Evolutionary conservation across 2,329 filamentous ascomycete genomes (phyloP).

Genomic region (Botryotinia globosa): DNA sequence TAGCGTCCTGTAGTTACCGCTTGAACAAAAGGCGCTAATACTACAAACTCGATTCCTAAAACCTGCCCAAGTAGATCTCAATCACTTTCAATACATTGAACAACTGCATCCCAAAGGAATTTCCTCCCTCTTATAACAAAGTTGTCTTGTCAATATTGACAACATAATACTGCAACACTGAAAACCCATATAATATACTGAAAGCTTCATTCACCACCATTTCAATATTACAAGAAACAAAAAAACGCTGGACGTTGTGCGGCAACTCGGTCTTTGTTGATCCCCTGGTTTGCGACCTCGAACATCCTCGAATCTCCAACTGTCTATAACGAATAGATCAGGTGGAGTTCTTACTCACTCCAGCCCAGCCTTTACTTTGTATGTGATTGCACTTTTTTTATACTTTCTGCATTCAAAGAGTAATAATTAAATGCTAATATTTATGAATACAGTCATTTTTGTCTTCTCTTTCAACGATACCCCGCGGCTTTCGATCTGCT

Average conservation of each 20-base stretch:
- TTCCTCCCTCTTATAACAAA: neutral
- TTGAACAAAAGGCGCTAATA: slow-evolving; percentile 20
- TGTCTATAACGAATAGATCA: slow-evolving; percentile 1
- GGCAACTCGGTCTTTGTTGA: neutral
- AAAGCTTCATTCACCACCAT: neutral
- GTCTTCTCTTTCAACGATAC: slow-evolving; percentile 33
- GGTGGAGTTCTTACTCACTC: neutral
- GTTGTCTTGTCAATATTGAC: neutral
- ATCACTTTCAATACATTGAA: slow-evolving; percentile 6
- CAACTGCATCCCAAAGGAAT: neutral
- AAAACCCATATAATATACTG: neutral
- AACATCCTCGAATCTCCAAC: neutral
- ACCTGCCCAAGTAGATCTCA: neutral
- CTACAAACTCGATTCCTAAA: slow-evolving; percentile 11
- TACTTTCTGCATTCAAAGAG: neutral
- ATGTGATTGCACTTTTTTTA: slow-evolving; percentile 7
- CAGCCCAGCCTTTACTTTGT: slow-evolving; percentile 13
- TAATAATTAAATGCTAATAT: slow-evolving; percentile 5
- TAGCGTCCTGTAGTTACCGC: neutral
- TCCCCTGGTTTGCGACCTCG: slow-evolving; percentile 8
- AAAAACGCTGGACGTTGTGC: slow-evolving; percentile 16
- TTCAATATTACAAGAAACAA: neutral
- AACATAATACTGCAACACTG: slow-evolving; percentile 1
- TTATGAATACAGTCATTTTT: slow-evolving; percentile 14
- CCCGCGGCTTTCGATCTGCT: slow-evolving; percentile 29